phyloP scores from a whole-genome alignment of 2,329 filamentous ascomycete genomes.

The Byssothecium circinans region DNA sequence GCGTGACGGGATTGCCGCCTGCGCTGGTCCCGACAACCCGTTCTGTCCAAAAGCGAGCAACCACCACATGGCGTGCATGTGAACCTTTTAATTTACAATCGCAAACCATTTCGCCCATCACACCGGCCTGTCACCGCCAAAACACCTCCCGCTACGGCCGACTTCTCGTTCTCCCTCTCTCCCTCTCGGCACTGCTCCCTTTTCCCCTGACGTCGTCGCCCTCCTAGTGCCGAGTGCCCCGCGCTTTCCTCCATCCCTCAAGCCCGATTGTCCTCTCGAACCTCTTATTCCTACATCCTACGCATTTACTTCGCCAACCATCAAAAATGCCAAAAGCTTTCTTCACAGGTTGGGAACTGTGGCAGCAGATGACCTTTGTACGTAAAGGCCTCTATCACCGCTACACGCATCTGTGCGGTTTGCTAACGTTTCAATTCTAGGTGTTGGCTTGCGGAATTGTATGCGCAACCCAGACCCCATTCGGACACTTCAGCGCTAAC shows the following conservation, averaged over 20 bases:
- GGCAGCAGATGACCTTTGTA: conserved; percentile 91
- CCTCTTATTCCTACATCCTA: conserved; percentile 13
- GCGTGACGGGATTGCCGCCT: conserved; percentile 18
- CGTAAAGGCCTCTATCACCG: conserved; percentile 42
- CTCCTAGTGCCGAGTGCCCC: conserved; percentile 5
- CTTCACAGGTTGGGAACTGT: conserved; percentile 68
- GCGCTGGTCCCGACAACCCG: conserved; percentile 9
- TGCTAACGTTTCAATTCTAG: conserved; percentile 52
- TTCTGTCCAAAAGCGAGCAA: conserved; percentile 16
- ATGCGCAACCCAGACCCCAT: conserved; percentile 18
- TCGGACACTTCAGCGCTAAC: conserved; percentile 25
- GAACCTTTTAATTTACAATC: conserved; percentile 12
- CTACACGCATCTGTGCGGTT: background rate
- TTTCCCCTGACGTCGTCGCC: conserved; percentile 3
- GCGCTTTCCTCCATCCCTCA: conserved; percentile 8
- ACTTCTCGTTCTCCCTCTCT: background rate
- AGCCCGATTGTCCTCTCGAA: background rate
- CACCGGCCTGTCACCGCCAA: no score
- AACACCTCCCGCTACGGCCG: background rate
- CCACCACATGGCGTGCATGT: conserved; percentile 19
- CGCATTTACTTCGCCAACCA: conserved; percentile 18
- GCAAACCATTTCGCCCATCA: background rate
- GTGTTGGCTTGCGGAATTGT: conserved; percentile 72
- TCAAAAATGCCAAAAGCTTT: conserved; percentile 40
- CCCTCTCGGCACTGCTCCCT: background rate